phyloP scores from a whole-genome alignment of 768 basidiomycete genomes.

The Nevesoporus exiguus region DNA sequence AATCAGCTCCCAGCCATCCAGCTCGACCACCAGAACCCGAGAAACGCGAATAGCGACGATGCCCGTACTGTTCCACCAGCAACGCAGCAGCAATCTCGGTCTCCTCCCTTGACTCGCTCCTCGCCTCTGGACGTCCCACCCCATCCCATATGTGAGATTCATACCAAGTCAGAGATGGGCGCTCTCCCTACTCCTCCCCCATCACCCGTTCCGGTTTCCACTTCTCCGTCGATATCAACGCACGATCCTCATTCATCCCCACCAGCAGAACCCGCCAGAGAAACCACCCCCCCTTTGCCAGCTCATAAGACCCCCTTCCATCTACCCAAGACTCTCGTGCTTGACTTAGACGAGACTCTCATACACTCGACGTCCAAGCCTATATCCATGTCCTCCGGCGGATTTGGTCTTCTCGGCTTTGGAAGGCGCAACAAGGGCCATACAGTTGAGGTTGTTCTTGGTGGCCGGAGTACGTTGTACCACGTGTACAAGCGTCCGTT shows the following conservation, averaged over 20 bases:
- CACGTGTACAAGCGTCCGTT: slow-evolving; percentile 99
- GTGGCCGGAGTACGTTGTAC: slow-evolving; percentile 86
- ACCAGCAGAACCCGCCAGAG: slow-evolving; percentile 34
- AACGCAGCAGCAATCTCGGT: slow-evolving; percentile 18
- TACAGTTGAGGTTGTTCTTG: slow-evolving; percentile 90
- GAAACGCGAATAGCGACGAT: slow-evolving; percentile 11
- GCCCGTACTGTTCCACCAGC: slow-evolving; percentile 19
- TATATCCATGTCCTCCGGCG: slow-evolving; percentile 43
- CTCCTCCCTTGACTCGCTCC: slow-evolving; percentile 24
- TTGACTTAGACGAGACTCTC: slow-evolving; percentile 97
- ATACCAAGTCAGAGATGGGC: slow-evolving; percentile 12
- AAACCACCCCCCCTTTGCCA: slow-evolving; percentile 47
- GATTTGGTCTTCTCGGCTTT: slow-evolving; percentile 62
- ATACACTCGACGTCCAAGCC: slow-evolving; percentile 95
- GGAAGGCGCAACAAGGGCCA: slow-evolving; percentile 64
- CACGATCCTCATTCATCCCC: slow-evolving; percentile 14
- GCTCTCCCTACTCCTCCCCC: slow-evolving; percentile 27
- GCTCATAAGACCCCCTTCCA: slow-evolving; percentile 68
- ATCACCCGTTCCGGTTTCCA: slow-evolving; percentile 13
- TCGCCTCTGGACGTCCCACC: slow-evolving; percentile 18
- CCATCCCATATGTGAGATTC: slow-evolving; percentile 5
- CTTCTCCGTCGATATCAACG: slow-evolving; percentile 10
- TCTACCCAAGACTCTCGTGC: slow-evolving; percentile 88
- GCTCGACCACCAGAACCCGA: slow-evolving; percentile 4
- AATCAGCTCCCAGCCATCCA: slow-evolving; percentile 7